Evolutionary conservation across 2,329 filamentous ascomycete species (phyloP).

Genomic region (Monosporascus cannonballus): DNA sequence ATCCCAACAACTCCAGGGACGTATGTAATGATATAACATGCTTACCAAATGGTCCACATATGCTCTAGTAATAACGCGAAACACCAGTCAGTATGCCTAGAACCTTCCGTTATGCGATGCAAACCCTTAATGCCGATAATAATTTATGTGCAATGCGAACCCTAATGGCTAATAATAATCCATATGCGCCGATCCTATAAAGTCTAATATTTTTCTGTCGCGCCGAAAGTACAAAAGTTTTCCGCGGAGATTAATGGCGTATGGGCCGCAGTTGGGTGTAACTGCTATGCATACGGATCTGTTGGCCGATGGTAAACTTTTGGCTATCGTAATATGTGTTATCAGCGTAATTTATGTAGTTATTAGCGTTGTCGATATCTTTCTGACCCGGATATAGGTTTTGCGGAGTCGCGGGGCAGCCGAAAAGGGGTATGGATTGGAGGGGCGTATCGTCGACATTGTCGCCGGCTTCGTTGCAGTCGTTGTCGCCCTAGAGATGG

Average conservation of each 20-base stretch:
- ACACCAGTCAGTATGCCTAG: no score
- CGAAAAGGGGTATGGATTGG: slow-evolving; percentile 26
- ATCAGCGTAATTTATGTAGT: slow-evolving; percentile 33
- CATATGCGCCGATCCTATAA: no score
- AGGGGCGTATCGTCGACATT: slow-evolving; percentile 34
- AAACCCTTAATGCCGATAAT: no score
- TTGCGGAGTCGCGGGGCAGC: slow-evolving; percentile 28
- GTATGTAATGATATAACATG: no score
- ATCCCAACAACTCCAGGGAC: no score
- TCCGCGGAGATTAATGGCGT: neutral
- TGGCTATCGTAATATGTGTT: slow-evolving; percentile 28
- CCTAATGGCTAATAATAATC: no score
- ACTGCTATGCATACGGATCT: slow-evolving; percentile 11
- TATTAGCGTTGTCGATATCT: slow-evolving; percentile 28
- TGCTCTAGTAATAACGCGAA: no score
- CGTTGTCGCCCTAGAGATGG: slow-evolving; percentile 34
- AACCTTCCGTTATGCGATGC: no score
- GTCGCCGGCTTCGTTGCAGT: slow-evolving; percentile 29
- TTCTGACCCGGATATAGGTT: slow-evolving; percentile 25
- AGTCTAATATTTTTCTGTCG: no score
- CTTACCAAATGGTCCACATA: no score
- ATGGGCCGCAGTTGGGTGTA: neutral
- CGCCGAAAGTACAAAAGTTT: no score
- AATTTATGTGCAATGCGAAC: no score
- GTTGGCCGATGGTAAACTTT: slow-evolving; percentile 32